Evolutionary conservation across 2,329 filamentous ascomycete genomes (phyloP), one percentile per base, ranked within the genome.

Genomic region (Boeremia exigua): DNA sequence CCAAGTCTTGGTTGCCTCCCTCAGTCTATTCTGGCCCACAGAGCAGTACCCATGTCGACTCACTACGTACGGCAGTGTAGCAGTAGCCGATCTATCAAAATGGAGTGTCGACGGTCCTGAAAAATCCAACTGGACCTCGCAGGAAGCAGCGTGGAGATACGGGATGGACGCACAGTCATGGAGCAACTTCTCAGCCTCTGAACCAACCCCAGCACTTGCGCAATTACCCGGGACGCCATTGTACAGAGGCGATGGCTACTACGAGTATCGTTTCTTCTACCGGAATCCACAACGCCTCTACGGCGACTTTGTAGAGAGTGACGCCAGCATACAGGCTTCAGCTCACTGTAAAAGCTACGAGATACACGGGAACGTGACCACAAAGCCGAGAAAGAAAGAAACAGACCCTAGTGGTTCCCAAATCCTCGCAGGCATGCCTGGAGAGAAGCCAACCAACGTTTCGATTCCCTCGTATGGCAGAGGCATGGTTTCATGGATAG

Each of bases 21-120:
- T 74, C 0, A 70, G 65, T 45, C 48, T 75, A 14, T 73, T 74
- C 54, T 75, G 70, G 70, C 71, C 72, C 0, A 66, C 68, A 27
- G 62, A 70, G 30, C 66, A 66, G 2, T 73, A 67, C 0, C 43
- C 58, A 2, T 47, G 62, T 2, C 65, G 62, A 1, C 63, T 74
- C 1, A 48, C 72, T 12, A 58, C 54, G 0, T 56, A 62, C 6
- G 72, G 71, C 0, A 61, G 52, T 34, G 68, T 75, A 0, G 37
- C 51, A 0, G 61, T 73, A 1, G 67, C 72, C 0, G 55, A 72
- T 37, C 44, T 75, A n/a, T 50, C 57, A 1, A 43, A 1, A 0
- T 75, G 71, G 71, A 59, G 54, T 8, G 4, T 39, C 2, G 51
- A 27, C 3, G 32, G 17, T 29, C 5, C 32, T n/a, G 14, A 15